phyloP scores from a whole-genome alignment of 2,329 filamentous ascomycete genomes.

The Botrytis deweyae region DNA sequence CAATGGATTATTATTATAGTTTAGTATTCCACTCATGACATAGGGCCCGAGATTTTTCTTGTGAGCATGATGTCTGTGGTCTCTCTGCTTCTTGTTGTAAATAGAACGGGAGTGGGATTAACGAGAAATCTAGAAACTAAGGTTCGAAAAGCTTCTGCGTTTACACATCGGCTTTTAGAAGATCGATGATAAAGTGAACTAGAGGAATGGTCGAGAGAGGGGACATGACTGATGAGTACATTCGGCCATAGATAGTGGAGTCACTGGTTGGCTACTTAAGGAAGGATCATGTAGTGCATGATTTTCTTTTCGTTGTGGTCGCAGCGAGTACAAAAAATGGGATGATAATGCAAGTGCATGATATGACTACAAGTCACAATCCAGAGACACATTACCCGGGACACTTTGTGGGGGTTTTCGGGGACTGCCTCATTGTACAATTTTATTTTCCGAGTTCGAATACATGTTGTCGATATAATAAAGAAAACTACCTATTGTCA shows the following conservation, averaged over 20 bases:
- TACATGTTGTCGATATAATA: background rate
- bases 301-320: background rate
- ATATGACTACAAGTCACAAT: background rate
- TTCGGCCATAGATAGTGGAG: background rate
- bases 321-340: background rate
- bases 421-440: background rate
- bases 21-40: too few relatives aligned
- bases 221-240: accelerated
- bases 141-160: background rate
- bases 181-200: too few relatives aligned
- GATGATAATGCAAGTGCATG: background rate
- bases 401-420: background rate
- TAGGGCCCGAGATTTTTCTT: too few relatives aligned
- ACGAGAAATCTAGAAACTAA: accelerated
- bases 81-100: background rate
- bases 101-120: accelerated
- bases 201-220: background rate
- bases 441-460: background rate
- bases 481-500: background rate
- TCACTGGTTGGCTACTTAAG: background rate
- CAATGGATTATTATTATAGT: background rate
- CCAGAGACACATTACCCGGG: background rate
- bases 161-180: background rate
- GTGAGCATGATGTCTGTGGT: accelerated
- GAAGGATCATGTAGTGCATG: background rate